Conservation (phyloP, 192 early-diverging fungal genomes). For the Coemansia javaensis region DNA sequence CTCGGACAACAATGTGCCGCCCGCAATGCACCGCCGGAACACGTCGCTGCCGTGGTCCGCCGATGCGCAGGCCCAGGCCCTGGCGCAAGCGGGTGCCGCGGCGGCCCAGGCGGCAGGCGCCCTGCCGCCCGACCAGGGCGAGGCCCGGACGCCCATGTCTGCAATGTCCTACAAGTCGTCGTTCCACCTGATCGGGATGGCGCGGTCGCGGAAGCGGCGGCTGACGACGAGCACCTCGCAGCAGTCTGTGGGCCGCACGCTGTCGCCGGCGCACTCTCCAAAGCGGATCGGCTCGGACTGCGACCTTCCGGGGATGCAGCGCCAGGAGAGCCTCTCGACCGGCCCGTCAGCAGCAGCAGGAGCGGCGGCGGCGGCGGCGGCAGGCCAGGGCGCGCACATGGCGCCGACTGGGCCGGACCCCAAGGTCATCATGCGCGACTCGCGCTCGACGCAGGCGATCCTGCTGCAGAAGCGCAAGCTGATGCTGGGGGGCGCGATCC, state of each 20-base stretch:
- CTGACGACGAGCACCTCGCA: slow-evolving; percentile 41
- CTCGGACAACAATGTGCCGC: not conserved
- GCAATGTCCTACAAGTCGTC: slow-evolving; percentile 49
- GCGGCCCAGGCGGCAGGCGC: too few species aligned
- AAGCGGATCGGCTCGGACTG: not conserved
- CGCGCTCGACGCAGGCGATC: slow-evolving; percentile 46
- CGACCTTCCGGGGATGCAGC: slow-evolving; percentile 23
- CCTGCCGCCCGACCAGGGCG: too few species aligned
- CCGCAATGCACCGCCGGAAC: slow-evolving; percentile 27
- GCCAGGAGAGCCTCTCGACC: slow-evolving; percentile 24
- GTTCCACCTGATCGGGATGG: slow-evolving; percentile 42
- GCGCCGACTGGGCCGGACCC: slow-evolving; percentile 45
- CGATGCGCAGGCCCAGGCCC: not conserved
- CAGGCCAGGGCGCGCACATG: slow-evolving; percentile 27
- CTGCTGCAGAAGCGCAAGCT: slow-evolving; percentile 41
- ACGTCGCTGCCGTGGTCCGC: slow-evolving; percentile 41
- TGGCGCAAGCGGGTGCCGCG: too few species aligned
- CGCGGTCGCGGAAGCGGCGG: slow-evolving; percentile 37
- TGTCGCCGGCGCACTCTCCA: too few species aligned
- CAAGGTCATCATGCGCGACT: slow-evolving; percentile 50
- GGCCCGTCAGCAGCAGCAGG: slow-evolving; percentile 24
- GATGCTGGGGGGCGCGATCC: slow-evolving; percentile 42
- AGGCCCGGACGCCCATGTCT: slow-evolving; percentile 7
- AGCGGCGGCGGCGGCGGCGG: too few species aligned
- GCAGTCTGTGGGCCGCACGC: slow-evolving; percentile 9